Conservation (phyloP, 2,329 filamentous ascomycete genomes). For the Claviceps fusiformis region DNA sequence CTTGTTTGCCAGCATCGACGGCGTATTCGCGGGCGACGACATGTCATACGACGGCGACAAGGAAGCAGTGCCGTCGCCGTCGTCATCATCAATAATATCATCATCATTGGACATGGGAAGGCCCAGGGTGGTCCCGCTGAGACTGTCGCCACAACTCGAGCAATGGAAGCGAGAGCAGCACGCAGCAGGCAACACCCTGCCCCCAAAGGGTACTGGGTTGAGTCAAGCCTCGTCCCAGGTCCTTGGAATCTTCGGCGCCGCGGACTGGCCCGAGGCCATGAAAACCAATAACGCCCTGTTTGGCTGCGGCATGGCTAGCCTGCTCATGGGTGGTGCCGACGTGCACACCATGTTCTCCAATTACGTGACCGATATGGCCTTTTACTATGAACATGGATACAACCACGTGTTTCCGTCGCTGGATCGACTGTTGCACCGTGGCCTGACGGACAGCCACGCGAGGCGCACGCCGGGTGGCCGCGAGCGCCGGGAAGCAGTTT, state of each 20-base stretch:
- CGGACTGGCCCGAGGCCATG: slow-evolving; percentile 7
- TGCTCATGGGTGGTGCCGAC: slow-evolving; percentile 10
- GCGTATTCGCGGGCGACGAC: not conserved
- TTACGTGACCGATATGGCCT: slow-evolving; percentile 12
- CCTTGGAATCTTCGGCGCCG: slow-evolving; percentile 6
- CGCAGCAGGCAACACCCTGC: slow-evolving; percentile 8
- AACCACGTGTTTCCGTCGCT: slow-evolving; percentile 10
- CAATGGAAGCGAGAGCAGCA: slow-evolving; percentile 9
- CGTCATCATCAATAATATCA: too few relatives aligned
- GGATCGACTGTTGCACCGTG: slow-evolving; percentile 7
- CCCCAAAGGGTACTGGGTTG: slow-evolving; percentile 9
- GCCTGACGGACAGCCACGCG: slow-evolving; percentile 8
- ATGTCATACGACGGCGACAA: not conserved
- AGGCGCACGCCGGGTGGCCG: slow-evolving; percentile 7
- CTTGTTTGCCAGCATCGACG: slow-evolving; percentile 6
- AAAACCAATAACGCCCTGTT: slow-evolving; percentile 11
- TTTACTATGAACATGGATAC: slow-evolving; percentile 13
- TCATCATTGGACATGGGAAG: not conserved
- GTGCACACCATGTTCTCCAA: slow-evolving; percentile 11
- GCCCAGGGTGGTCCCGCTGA: slow-evolving; percentile 7
- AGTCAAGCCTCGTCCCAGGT: slow-evolving; percentile 5
- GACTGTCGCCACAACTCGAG: slow-evolving; percentile 9
- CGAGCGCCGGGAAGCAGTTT: slow-evolving; percentile 8
- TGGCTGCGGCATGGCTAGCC: slow-evolving; percentile 9
- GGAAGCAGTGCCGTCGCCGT: too few relatives aligned